Base-by-base conservation (phyloP, 768 basidiomycete genomes). In the Mycena kentingensis region DNA sequence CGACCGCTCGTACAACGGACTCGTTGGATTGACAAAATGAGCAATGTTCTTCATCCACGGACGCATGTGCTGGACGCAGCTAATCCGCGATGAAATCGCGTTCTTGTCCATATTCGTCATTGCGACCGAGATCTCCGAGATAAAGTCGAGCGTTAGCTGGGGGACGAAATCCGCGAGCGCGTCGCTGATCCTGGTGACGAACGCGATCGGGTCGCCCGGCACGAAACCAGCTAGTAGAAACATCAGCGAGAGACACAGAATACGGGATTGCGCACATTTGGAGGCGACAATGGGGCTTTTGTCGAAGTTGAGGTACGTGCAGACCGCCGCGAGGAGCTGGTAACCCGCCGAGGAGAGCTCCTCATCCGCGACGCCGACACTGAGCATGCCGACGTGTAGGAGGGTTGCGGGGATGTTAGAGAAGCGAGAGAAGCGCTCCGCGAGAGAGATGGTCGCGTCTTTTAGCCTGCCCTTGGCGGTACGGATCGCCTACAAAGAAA, bases 11-110 rank as follows among this genome's bases (percentile, higher is more conserved):
- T 81, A 89, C 27, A 87, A 71, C n/a, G 78, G 63, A 57, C 78
- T 78, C 2, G 84, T 80, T 1, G 91, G 85, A 59, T 87, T 86
- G 24, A 81, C 79, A 57, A 90, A 94, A 13, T 74, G 67, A 2
- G 80, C 75, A 2, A 97, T 74, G 62, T 95, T 94, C 65, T 80
- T 84, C 35, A 96, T 80, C 94, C 93, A 97, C 3, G 94, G 93
- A 34, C 80, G 83, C 76, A 96, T 78, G 63, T 93, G 94, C 53
- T 88, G 83, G 19, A 95, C 66, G 62, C 86, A 92, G 54, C 78
- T 81, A 34, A 90, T 82, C 32, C 85, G 84, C 42, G 88, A 85
- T 1, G 70, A 77, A 63, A 65, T 57, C 3, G 61, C 64, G 5
- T 64, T 53, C 57, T 71, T 70, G 54, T 65, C 77, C 76, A 73